phyloP scores from a whole-genome alignment of 441 rosid genomes.

The Manihot esculenta region DNA sequence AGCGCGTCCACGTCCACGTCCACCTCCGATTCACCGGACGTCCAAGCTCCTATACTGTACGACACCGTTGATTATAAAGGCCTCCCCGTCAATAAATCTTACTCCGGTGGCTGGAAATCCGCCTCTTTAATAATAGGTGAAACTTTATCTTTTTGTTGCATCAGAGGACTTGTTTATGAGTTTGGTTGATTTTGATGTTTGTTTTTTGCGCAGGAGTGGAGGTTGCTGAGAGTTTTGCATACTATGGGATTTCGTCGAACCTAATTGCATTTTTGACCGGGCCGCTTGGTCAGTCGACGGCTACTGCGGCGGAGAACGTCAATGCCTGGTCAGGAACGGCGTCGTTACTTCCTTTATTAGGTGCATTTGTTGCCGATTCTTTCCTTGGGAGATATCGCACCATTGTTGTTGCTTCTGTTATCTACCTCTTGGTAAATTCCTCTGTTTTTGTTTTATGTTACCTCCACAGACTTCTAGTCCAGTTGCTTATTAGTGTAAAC shows the following conservation, averaged over 20 bases:
- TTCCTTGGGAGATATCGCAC: slow-evolving; percentile 63
- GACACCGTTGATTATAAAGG: slow-evolving; percentile 42
- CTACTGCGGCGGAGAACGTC: slow-evolving; percentile 55
- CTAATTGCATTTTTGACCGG: slow-evolving; percentile 61
- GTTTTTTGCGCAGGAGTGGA: slow-evolving; percentile 42
- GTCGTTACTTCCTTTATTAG: slow-evolving; percentile 49
- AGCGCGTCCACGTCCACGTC: no score
- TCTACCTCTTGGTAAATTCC: slow-evolving; percentile 48
- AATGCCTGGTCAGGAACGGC: slow-evolving; percentile 59
- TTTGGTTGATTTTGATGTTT: neutral
- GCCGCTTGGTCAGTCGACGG: slow-evolving; percentile 59
- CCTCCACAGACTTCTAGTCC: neutral
- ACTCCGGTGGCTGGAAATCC: slow-evolving; percentile 70
- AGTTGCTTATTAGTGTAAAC: no score
- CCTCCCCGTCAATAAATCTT: slow-evolving; percentile 39
- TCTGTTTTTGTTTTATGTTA: neutral
- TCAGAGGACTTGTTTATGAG: no score
- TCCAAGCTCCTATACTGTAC: no score
- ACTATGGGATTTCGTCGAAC: slow-evolving; percentile 52
- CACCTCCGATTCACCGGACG: no score
- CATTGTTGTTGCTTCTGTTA: slow-evolving; percentile 44
- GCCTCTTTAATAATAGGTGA: slow-evolving; percentile 66
- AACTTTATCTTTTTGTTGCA: neutral
- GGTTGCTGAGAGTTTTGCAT: slow-evolving; percentile 59
- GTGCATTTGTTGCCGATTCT: slow-evolving; percentile 66